Evolutionary conservation across 305 asterid species (phyloP).

Genomic region (Caryopteris hybrid): DNA sequence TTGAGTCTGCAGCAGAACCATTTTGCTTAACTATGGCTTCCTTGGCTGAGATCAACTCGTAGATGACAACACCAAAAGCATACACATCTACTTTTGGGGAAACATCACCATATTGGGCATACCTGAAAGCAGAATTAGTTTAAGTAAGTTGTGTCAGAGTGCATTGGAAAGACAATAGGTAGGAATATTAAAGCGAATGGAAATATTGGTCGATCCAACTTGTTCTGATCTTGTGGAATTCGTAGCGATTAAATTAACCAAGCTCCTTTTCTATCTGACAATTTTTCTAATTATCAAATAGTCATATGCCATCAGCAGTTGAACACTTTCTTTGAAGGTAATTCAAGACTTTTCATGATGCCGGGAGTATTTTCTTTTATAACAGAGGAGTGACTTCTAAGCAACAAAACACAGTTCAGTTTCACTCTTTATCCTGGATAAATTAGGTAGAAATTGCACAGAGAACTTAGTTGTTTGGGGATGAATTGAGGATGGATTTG

Average conservation of each 20-base stretch:
- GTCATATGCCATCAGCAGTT: not conserved
- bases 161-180: not conserved
- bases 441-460: not conserved
- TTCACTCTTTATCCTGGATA: not conserved
- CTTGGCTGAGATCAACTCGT: conserved; percentile 89
- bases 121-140: conserved; percentile 43
- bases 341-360: not conserved
- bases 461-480: not conserved
- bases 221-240: not conserved
- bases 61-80: conserved; percentile 94
- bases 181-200: not conserved
- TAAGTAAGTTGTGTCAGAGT: not conserved
- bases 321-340: not conserved
- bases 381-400: not conserved
- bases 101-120: conserved; percentile 81
- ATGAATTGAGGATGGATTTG: too few relatives aligned
- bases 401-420: not conserved
- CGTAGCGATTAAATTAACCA: not conserved
- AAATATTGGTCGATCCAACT: not conserved
- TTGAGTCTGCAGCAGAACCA: conserved; percentile 59
- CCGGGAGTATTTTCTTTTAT: not conserved
- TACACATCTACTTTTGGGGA: conserved; percentile 94
- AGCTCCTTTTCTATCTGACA: not conserved
- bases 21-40: conserved; percentile 76
- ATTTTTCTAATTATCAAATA: not conserved